Percentiles rank a stretch among this genome's conserved stretches.
Conservation (phyloP, 495 filamentous ascomycete genomes). For the Thermothielavioides terrestris region DNA sequence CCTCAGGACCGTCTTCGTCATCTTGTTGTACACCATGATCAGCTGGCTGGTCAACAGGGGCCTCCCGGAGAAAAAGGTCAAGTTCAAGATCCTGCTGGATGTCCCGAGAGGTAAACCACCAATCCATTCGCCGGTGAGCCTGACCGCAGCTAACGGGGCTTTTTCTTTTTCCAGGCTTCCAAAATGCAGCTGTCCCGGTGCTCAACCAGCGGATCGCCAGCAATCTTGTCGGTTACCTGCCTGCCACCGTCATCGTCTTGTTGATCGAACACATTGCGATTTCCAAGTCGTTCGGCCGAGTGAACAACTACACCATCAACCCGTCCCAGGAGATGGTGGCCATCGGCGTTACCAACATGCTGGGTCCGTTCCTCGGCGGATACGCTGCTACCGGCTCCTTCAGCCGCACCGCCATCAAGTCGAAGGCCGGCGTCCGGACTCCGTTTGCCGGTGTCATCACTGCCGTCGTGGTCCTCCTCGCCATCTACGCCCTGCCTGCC, state of each 20-base stretch:
- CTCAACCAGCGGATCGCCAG: conserved; percentile 41
- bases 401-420: conserved; percentile 95
- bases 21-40: conserved; percentile 87
- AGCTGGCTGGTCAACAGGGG: conserved; percentile 71
- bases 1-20: conserved; percentile 82
- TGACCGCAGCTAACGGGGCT: conserved; percentile 2
- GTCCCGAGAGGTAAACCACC: conserved; percentile 60
- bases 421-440: conserved; percentile 91
- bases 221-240: conserved; percentile 28
- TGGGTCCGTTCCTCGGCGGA: conserved; percentile 88
- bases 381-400: conserved; percentile 97
- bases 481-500: conserved; percentile 84
- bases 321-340: conserved; percentile 95
- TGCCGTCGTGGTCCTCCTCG: conserved; percentile 78
- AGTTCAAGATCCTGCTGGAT: conserved; percentile 59
- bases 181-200: conserved; percentile 66
- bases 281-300: conserved; percentile 90
- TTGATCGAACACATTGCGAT: conserved; percentile 97
- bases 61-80: conserved; percentile 36
- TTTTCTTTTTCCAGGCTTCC: conserved; percentile 52
- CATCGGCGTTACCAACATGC: conserved; percentile 84
- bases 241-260: conserved; percentile 68
- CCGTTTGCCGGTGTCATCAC: conserved; percentile 91
- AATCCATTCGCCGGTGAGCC: not conserved
- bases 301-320: conserved; percentile 98